phyloP scores from a whole-genome alignment of 768 basidiomycete genomes.

The Sporobolomyces pararoseus region DNA sequence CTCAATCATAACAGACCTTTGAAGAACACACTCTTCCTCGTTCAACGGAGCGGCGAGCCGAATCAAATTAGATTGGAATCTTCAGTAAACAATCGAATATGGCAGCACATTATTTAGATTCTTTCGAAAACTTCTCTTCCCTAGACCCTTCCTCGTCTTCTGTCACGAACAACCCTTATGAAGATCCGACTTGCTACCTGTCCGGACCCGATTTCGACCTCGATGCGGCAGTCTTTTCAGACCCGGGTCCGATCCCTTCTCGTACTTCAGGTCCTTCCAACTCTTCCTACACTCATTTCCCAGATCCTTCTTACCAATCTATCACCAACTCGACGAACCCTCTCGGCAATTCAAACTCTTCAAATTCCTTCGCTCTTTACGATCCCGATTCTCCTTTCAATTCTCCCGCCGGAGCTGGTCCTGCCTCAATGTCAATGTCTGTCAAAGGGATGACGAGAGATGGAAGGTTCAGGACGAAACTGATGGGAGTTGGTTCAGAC shows the following conservation, averaged over 20 bases:
- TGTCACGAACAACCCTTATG: too few species aligned
- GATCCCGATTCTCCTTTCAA: slow-evolving; percentile 44
- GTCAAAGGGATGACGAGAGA: slow-evolving; percentile 32
- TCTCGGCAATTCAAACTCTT: slow-evolving; percentile 6
- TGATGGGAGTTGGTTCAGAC: slow-evolving; percentile 46
- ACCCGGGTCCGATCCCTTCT: slow-evolving; percentile 26
- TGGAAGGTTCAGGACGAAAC: slow-evolving; percentile 41
- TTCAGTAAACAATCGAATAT: slow-evolving; percentile 15
- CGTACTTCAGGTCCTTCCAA: slow-evolving; percentile 24
- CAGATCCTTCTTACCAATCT: neutral
- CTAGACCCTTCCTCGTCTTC: neutral
- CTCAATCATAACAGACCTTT: too few species aligned
- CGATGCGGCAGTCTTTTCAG: slow-evolving; percentile 32
- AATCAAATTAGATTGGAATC: too few species aligned
- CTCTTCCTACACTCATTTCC: slow-evolving; percentile 32
- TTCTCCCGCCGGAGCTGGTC: slow-evolving; percentile 3
- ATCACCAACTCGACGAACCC: neutral
- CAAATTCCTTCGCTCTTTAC: slow-evolving; percentile 24
- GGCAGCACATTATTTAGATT: slow-evolving; percentile 34
- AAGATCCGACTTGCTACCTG: slow-evolving; percentile 7
- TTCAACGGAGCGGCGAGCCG: too few species aligned
- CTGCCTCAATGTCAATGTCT: slow-evolving; percentile 24
- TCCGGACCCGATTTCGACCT: slow-evolving; percentile 16
- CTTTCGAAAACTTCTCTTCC: slow-evolving; percentile 27
- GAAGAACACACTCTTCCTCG: too few species aligned